Base-by-base conservation (phyloP, 2,329 filamentous ascomycete genomes). In the Talaromyces rugulosus region DNA sequence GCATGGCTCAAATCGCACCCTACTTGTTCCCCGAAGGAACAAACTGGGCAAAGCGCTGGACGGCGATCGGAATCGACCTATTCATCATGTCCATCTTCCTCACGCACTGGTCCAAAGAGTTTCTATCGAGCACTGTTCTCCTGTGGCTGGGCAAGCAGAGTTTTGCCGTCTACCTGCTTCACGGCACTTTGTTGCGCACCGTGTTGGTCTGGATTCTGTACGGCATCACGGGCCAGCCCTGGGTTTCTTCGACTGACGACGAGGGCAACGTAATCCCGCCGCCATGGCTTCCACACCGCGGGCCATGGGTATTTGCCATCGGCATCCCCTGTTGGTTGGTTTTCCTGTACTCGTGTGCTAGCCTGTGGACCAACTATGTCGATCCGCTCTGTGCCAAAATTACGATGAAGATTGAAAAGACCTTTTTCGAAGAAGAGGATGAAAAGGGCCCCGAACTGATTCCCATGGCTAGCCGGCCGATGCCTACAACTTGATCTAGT, bases 71-170 rank as follows among this genome's bases (percentile, higher is more conserved):
- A 44, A 75, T 82, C 61, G 78, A 82, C 67, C 70, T 83, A 40
- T 75, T 80, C 59, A 80, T 81, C 54, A 68, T 81, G n/a, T 80
- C 80, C 28, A 80, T 84, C 60, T 82, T 78, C 71, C 70, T 84
- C 16, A 82, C 81, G 1, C 80, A 81, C 0, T 69, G 74, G 5
- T 72, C 82, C 7, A 81, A 83, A 65, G 75, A 75, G 30, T 74
- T 82, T 23, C 78, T 85, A 28, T 81, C 80, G 4, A 81, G 81
- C 69, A 76, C 77, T 31, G 65, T 81, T 2, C 79, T 84, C 40
- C 79, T 83, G 62, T 84, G 81, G 81, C 73, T 84, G 3, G 82
- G 82, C n/a, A 77, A 79, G 63, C 81, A 83, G 69, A 82, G 80
- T 59, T 84, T 84, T 63, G 82, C 82, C 28, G 82, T 85, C 4